Base-by-base conservation (phyloP, 768 basidiomycete genomes). In the Tylopilus plumbeoviolaceoides region DNA sequence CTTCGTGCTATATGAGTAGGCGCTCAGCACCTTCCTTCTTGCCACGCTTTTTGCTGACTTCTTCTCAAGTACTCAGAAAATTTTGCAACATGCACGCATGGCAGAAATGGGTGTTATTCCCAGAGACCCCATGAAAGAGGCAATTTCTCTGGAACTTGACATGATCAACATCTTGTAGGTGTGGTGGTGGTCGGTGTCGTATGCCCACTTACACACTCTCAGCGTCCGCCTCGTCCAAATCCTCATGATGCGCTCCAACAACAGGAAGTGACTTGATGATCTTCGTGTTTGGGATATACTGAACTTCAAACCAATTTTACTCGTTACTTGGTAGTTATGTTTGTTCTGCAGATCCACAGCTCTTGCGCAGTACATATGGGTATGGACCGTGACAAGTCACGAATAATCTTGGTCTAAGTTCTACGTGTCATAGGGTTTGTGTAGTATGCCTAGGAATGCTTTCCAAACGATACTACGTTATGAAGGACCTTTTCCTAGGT, bases 161-260 rank as follows among this genome's bases (percentile, higher is more conserved):
- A 87, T 92, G 81, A 82, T 95, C 64, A 93, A 94, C 70, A 91
- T 94, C 46, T 92, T 92, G 86, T 88, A 61, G 57, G 84, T 71
- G 5, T 44, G 41, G 6, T 38, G 2, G n/a, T 48, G 11, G 47
- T 49, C 5, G 21, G 5, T 7, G n/a, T 20, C 25, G 45, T 21
- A 50, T 47, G 7, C 38, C 53, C 18, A 41, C 39, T 64, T 21
- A 71, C 43, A 50, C 9, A 20, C 46, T 38, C 47, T 17, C 47
- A 91, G 89, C 66, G 78, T 92, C 58, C 88, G 90, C 20, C 75
- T 92, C 15, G 90, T 90, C 9, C 89, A 90, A 62, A 83, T 91
- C 46, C 78, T 92, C 15, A 71, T 82, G 17, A 86, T 86, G 83
- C 81, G 82, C 14, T 69, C 69, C 42, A 73, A 79, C 47, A 82